Evolutionary conservation across 1,284 basidiomycete genomes (phyloP).

Genomic region (Thecaphora frezii): DNA sequence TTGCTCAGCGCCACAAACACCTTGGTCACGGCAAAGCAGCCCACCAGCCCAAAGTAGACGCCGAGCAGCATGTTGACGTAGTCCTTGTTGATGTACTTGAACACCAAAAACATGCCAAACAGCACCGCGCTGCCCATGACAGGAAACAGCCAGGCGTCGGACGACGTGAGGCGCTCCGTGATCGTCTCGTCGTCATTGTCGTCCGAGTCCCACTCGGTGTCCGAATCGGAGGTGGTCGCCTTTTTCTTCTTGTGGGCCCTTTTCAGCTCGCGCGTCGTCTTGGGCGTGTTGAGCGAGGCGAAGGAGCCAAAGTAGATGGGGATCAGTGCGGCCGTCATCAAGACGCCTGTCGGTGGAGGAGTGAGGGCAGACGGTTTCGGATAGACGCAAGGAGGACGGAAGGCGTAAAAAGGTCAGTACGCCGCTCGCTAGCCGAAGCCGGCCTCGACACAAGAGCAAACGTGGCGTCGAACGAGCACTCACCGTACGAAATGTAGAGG

Average conservation of each 20-base stretch:
- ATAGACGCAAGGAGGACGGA: too few relatives aligned
- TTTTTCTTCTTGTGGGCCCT: conserved; percentile 29
- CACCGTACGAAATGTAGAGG: too few relatives aligned
- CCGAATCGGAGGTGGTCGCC: conserved; percentile 8
- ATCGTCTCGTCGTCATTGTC: conserved; percentile 37
- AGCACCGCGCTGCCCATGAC: conserved; percentile 52
- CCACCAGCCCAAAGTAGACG: conserved; percentile 54
- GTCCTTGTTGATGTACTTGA: conserved; percentile 54
- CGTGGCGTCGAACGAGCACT: too few relatives aligned
- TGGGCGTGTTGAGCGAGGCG: conserved; percentile 49
- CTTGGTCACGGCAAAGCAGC: conserved; percentile 42
- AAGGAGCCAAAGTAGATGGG: conserved; percentile 53
- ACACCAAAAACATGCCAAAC: conserved; percentile 48
- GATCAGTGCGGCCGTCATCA: conserved; percentile 40
- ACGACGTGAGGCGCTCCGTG: conserved; percentile 45
- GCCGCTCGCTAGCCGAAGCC: too few relatives aligned
- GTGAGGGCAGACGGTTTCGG: too few relatives aligned
- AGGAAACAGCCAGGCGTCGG: conserved; percentile 54
- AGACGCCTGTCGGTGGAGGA: conserved; percentile 14
- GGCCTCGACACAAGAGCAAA: too few relatives aligned
- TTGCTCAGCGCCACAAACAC: conserved; percentile 23
- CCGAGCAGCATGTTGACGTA: conserved; percentile 50
- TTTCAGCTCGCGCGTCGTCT: conserved; percentile 38
- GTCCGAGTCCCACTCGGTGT: conserved; percentile 24
- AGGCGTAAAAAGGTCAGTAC: too few relatives aligned